Base-by-base conservation (phyloP, 345 rosid species). In the Eucalyptus pauciflora region DNA sequence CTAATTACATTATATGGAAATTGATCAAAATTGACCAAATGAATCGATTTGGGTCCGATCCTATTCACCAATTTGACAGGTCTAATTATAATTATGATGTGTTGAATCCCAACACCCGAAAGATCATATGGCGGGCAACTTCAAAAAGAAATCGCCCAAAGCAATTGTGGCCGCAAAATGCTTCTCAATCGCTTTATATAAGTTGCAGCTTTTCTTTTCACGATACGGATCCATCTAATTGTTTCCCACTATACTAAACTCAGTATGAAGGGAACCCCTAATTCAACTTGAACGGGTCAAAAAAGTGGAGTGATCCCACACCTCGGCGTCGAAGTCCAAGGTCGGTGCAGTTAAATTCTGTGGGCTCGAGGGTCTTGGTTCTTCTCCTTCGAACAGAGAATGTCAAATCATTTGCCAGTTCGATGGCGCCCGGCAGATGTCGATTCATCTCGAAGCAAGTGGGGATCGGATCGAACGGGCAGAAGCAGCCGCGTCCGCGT, bases 1-100 rank as follows among this genome's bases (percentile, higher is more conserved):
- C 5, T 18, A 37, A 2, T 2, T 37, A 0, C 46, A 33, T 18
- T 33, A 11, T 5, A 16, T 1, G 13, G 1, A 69, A 69, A 62
- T 64, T 7, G 10, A 7, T 64, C 5, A n/a, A 14, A 64, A 71
- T 8, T 0, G 22, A 37, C 18, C 10, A 15, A n/a, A 1, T 15
- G 6, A 9, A 4, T 69, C 6, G 5, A 71, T 9, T 17, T 17
- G 45, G 4, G 3, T 33, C 0, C 0, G 1, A 10, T 25, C 6
- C 5, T 10, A 31, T 16, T 17, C 2, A n/a, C 0, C 25, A 33
- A 33, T 69, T 33, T 33, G 25, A 69, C 0, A 2, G 0, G 4
- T 33, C 2, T 17, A 17, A 10, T 4, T 37, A 1, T 67, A 67
- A 37, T 0, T 31, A 17, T 9, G 2, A 20, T 7, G 45, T 9